A percentile compares a stretch with the other conserved stretches of the same genome.
phyloP scores from a whole-genome alignment of 768 basidiomycete species.

The Naganishia vishniacii region DNA sequence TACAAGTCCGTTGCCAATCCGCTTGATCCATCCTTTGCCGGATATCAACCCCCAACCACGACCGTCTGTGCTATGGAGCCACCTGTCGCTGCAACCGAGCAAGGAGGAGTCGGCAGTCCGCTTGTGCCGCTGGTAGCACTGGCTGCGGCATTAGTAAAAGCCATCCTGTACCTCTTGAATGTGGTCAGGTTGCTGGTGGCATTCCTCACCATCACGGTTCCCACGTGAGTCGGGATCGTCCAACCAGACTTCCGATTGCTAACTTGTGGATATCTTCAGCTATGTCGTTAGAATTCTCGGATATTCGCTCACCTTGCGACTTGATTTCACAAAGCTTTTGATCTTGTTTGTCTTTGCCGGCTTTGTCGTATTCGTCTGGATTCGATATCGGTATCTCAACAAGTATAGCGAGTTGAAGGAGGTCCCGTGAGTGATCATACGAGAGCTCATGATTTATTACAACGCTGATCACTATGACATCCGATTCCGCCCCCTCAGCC shows the following conservation, averaged over 20 bases:
- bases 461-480: too few species aligned
- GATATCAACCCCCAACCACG: too few species aligned
- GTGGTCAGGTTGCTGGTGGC: conserved; percentile 54
- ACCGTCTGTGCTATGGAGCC: too few species aligned
- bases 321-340: conserved; percentile 87
- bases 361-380: conserved; percentile 71
- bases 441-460: too few species aligned
- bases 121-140: conserved; percentile 42
- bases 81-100: too few species aligned
- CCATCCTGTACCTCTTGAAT: conserved; percentile 44
- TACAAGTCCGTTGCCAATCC: too few species aligned
- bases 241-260: conserved; percentile 19
- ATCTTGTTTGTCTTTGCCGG: conserved; percentile 65
- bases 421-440: conserved; percentile 36
- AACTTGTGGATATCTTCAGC: too few species aligned
- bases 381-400: conserved; percentile 56
- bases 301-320: conserved; percentile 53
- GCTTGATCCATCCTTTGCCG: too few species aligned
- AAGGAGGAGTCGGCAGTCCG: conserved; percentile 35
- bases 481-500: neutral
- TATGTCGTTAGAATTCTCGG: conserved; percentile 44
- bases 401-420: conserved; percentile 51
- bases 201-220: conserved; percentile 76
- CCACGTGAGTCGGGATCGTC: conserved; percentile 53
- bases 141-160: conserved; percentile 42